Base-by-base conservation (phyloP, 371 early-diverging fungal species). In the Mucor velutinosus region DNA sequence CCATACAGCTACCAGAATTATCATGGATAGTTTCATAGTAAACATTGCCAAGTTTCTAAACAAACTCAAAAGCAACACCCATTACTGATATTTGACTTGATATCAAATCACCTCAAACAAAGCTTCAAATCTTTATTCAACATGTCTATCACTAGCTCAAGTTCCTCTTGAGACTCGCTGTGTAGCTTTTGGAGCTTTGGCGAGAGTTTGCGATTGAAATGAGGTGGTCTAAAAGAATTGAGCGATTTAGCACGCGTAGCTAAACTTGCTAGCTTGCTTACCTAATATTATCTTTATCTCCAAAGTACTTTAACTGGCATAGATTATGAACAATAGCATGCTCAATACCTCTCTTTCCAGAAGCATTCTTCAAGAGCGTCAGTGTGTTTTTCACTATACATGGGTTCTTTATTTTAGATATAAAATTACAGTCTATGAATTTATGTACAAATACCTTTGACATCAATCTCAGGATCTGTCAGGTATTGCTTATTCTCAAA, bases 71-170 rank as follows among this genome's bases (percentile, higher is more conserved):
- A n/a, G n/a, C n/a, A n/a, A n/a, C n/a, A 6, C 30, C 33, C 33
- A 33, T 33, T 33, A 33, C 6, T 7, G 1, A 7, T 7, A 33
- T 7, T 1, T 37, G 8, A 43, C 19, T 1, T 19, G 45, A 45
- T 45, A 3, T 19, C 17, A 45, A 19, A 45, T 62, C 47, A 63
- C 21, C 53, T 14, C 17, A 63, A 53, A 39, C 63, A 63, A 19
- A 75, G 57, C 27, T 66, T 47, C 3, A 76, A 53, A 0, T 73
- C 70, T 57, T 67, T 64, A 51, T 76, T 73, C 19, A 76, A 67
- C 65, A 67, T 67, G 7, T 66, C 65, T 30, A 73, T 67, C 0
- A 49, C 65, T n/a, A 63, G 23, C 2, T 73, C 73, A 14, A 76
- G 17, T 14, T 76, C 73, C 10, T 63, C 47, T 30, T 41, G 65